Evolutionary conservation across 2,329 filamentous ascomycete species (phyloP).

Genomic region (Fusarium haematococcum): DNA sequence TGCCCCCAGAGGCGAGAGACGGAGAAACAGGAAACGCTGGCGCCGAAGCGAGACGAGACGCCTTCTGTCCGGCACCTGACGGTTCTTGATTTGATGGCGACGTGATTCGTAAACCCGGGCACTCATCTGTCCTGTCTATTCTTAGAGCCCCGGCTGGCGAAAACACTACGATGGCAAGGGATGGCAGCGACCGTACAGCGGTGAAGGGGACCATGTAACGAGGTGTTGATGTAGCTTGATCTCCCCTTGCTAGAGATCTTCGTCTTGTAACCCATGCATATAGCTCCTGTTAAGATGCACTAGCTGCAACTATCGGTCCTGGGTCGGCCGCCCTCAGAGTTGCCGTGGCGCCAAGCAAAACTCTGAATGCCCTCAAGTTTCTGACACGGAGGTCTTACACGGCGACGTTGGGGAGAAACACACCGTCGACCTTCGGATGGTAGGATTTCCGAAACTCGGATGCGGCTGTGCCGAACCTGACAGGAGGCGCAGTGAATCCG

Average conservation of each 20-base stretch:
- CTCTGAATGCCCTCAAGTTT: slow-evolving; percentile 20
- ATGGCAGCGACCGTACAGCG: slow-evolving; percentile 22
- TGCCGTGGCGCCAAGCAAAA: slow-evolving; percentile 23
- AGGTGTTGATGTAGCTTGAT: slow-evolving; percentile 32
- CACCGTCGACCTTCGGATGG: slow-evolving; percentile 18
- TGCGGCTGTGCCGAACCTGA: slow-evolving; percentile 21
- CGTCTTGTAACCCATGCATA: slow-evolving; percentile 8
- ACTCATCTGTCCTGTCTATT: slow-evolving; percentile 28
- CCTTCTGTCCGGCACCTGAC: slow-evolving; percentile 18
- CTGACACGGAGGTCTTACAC: slow-evolving; percentile 35
- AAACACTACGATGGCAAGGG: slow-evolving; percentile 23
- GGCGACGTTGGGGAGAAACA: slow-evolving; percentile 28
- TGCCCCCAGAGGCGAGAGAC: background rate
- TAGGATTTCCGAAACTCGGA: slow-evolving; percentile 25
- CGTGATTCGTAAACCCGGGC: slow-evolving; percentile 3
- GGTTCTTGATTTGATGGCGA: slow-evolving; percentile 18
- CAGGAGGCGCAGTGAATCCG: slow-evolving; percentile 39
- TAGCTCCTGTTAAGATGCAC: slow-evolving; percentile 16
- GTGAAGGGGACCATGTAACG: slow-evolving; percentile 29
- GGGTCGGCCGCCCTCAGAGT: slow-evolving; percentile 4
- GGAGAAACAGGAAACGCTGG: slow-evolving; percentile 37
- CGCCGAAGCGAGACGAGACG: slow-evolving; percentile 15
- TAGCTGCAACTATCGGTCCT: slow-evolving; percentile 7
- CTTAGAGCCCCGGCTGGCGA: slow-evolving; percentile 21
- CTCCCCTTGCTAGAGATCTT: slow-evolving; percentile 33